phyloP scores from a whole-genome alignment of 1,284 basidiomycete genomes.

The Sanghuangporus weigelae region DNA sequence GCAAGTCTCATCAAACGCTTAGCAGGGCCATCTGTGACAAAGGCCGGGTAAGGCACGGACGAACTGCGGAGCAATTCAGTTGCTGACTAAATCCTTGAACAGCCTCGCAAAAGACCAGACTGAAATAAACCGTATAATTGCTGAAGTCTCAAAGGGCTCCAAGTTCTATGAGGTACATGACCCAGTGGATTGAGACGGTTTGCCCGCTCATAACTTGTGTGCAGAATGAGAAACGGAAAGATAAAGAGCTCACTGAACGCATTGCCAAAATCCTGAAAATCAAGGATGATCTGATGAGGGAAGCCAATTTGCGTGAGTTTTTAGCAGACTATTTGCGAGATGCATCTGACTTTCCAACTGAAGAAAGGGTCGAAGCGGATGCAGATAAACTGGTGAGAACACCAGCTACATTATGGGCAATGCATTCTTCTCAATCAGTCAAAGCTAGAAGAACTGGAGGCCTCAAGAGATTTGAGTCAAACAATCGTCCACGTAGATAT shows the following conservation, averaged over 20 bases:
- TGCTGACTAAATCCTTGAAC: neutral
- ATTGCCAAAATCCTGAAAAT: constrained; percentile 62
- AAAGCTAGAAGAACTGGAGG: constrained; percentile 75
- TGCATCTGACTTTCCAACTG: neutral
- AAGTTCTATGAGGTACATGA: constrained; percentile 71
- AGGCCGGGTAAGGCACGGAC: constrained; percentile 56
- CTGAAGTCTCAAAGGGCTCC: constrained; percentile 77
- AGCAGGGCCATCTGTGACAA: constrained; percentile 71
- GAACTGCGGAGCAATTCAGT: neutral
- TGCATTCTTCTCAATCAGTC: neutral
- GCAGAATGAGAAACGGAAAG: constrained; percentile 80
- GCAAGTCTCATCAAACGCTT: constrained; percentile 64
- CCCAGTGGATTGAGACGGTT: constrained; percentile 35
- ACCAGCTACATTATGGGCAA: neutral
- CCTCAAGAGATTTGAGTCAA: constrained; percentile 74
- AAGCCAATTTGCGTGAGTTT: constrained; percentile 54
- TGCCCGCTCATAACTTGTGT: neutral
- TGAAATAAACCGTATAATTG: constrained; percentile 75
- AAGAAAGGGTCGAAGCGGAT: constrained; percentile 37
- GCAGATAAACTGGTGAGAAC: constrained; percentile 46
- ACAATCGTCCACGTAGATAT: constrained; percentile 85
- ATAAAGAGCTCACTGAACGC: constrained; percentile 70
- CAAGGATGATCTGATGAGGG: constrained; percentile 55
- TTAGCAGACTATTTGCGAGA: neutral
- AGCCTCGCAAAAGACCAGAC: constrained; percentile 74